phyloP scores from a whole-genome alignment of 164 flowering plant species.

The Euptelea pleiosperma region DNA sequence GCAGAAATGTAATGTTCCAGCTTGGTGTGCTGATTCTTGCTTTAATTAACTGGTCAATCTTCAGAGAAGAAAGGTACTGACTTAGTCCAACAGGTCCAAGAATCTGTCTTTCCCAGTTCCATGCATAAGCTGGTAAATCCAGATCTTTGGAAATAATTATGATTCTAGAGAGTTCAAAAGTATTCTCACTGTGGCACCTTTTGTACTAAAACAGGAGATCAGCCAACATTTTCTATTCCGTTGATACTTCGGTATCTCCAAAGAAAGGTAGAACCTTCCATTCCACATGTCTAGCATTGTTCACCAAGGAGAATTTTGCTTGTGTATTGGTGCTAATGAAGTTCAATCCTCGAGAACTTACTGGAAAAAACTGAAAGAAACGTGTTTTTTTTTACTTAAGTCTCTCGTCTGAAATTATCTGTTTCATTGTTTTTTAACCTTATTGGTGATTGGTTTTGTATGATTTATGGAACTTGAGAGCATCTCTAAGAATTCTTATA shows the following conservation, averaged over 20 bases:
- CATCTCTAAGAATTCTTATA: too few species aligned
- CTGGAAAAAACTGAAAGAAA: background rate
- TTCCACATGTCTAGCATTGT: conserved; percentile 3
- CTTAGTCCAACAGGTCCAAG: conserved; percentile 67
- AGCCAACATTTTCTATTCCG: conserved; percentile 40
- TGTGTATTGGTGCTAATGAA: background rate
- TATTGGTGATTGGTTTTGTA: too few species aligned
- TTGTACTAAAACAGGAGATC: conserved; percentile 51
- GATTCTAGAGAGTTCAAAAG: conserved; percentile 51
- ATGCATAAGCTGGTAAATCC: conserved; percentile 77
- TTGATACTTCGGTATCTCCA: conserved; percentile 66
- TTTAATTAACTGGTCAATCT: conserved; percentile 81
- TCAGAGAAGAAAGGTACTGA: conserved; percentile 54
- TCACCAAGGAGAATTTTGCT: background rate
- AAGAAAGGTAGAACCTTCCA: conserved; percentile 34
- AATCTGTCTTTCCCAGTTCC: conserved; percentile 34
- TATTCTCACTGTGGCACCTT: conserved; percentile 64
- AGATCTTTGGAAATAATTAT: conserved; percentile 65
- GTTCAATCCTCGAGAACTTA: background rate
- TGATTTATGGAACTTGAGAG: too few species aligned
- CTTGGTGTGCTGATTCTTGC: conserved; percentile 77
- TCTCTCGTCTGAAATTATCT: too few species aligned
- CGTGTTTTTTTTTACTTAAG: too few species aligned
- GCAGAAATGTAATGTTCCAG: conserved; percentile 50
- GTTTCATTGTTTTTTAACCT: too few species aligned